Base-by-base conservation (phyloP, 345 rosid species). In the Arabis hirsuta region DNA sequence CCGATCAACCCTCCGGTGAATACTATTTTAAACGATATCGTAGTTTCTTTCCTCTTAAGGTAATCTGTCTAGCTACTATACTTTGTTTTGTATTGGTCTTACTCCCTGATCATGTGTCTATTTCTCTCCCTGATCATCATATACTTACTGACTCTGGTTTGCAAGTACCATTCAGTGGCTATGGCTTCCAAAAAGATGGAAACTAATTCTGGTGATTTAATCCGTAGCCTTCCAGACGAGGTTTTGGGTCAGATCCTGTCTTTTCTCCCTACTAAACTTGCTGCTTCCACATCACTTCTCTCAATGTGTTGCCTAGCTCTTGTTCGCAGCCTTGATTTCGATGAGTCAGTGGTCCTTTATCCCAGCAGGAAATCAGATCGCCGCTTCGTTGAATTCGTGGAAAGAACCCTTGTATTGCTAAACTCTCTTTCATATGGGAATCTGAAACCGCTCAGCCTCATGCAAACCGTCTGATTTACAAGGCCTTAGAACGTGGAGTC, bases 231-330 rank as follows among this genome's bases (percentile, higher is more conserved):
- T 5, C 62, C 62, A 36, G 62, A 56, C 3, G 62, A 36, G 26
- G 43, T 56, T 56, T 20, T 56, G 7, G 43, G 62, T 12, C 12
- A 56, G 12, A 56, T 34, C 9, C 4, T 56, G n/a, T 56, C 44
- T 56, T 16, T 36, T 3, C 7, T 38, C 9, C 46, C 63, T 0
- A 58, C 63, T 19, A 38, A 58, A 19, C 1, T 19, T 36, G 46
- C 9, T 58, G 63, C 45, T 12, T 38, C 46, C 9, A 38, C 62
- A 12, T 19, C 62, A 5, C 9, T 57, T 36, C 46, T 57, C 5
- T 57, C 62, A 1, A 58, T 58, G 46, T 58, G 63, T 5, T 36
- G 9, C 14, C 44, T n/a, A n/a, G n/a, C n/a, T 20, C 63, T 58
- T 3, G 63, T 20, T 1, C 29, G 36, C 45, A 58, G 9, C n/a